These are phyloP conservation scores for Hapsidospora chrysogenum DNA, from an alignment of 495 filamentous ascomycete genomes.

Conservation along the genomic window DNA sequence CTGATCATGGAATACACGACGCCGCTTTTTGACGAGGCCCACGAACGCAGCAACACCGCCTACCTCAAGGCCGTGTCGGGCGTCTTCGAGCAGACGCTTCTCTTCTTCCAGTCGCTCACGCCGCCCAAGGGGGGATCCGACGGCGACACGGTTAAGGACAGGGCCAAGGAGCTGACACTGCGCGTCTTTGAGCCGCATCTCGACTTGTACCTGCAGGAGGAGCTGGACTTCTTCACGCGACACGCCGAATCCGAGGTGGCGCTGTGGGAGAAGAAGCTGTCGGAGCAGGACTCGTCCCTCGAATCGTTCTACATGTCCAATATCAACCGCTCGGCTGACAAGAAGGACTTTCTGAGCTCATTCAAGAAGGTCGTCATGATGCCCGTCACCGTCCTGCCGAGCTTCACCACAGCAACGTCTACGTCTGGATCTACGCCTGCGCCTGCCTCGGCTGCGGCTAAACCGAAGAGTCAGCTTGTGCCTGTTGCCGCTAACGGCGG, in stretches of 20 bases:
- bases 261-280: conserved; percentile 81
- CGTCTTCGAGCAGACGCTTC: conserved; percentile 68
- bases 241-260: conserved; percentile 59
- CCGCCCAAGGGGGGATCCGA: conserved; percentile 23
- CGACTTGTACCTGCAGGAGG: conserved; percentile 84
- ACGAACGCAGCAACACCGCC: conserved; percentile 52
- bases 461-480: no score
- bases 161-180: conserved; percentile 43
- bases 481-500: no score
- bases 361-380: conserved; percentile 99
- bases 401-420: conserved; percentile 13
- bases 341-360: conserved; percentile 85
- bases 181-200: conserved; percentile 80
- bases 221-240: conserved; percentile 68
- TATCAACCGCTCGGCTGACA: conserved; percentile 85
- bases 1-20: conserved; percentile 78
- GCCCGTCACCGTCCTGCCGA: conserved; percentile 79
- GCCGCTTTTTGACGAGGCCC: conserved; percentile 76
- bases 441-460: no score
- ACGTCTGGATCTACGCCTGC: conserved; percentile 4
- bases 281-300: conserved; percentile 75
- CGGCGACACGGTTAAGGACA: conserved; percentile 13
- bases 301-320: conserved; percentile 93
- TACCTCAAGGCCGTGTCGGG: conserved; percentile 80
- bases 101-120: conserved; percentile 51